Evolutionary conservation across 164 flowering plant species (phyloP), one percentile per base, ranked within the genome.

Genomic region (Platanus orientalis): DNA sequence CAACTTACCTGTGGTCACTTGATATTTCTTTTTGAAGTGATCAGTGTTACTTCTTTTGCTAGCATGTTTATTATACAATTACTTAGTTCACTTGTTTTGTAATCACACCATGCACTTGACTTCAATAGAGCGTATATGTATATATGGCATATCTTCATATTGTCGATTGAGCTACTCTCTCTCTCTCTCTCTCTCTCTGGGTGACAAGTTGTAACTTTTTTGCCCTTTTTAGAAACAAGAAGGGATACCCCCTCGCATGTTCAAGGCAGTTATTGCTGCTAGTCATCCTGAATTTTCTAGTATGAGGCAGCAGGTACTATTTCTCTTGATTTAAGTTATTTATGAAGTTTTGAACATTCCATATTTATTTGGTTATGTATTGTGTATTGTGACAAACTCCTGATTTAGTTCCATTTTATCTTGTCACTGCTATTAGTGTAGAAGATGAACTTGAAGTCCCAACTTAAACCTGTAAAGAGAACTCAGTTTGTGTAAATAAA

Each of bases 201-300:
- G 42, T 36, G 30, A 32, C 55, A 54, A n/a, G 34, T 24, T 7
- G 39, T 19, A 47, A 6, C 0, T 16, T 29, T 47, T 45, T 68
- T 24, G 27, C 21, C 21, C 61, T 45, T 68, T 78, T 57, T 83
- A 90, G 95, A 91, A 79, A 66, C 96, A 92, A 70, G 91, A 81
- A 75, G 95, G 98, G 14, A 87, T 92, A 57, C 88, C 80, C 27
- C 98, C 98, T 67, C 89, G 87, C 2, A 89, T 92, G 98, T 90
- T 90, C 82, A 90, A 90, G 75, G 62, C 90, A 51, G 66, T 88
- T 58, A 88, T 91, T 78, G 96, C 97, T 66, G 87, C 91, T 39
- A 84, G 83, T 63, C 92, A 91, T 72, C 91, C 88, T 65, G 97
- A 68, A 69, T 90, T 90, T 74, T 86, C 97, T 56, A 73, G 85